Conservation (phyloP, 164 flowering plant genomes). For the Tetrastigma voinierianum region DNA sequence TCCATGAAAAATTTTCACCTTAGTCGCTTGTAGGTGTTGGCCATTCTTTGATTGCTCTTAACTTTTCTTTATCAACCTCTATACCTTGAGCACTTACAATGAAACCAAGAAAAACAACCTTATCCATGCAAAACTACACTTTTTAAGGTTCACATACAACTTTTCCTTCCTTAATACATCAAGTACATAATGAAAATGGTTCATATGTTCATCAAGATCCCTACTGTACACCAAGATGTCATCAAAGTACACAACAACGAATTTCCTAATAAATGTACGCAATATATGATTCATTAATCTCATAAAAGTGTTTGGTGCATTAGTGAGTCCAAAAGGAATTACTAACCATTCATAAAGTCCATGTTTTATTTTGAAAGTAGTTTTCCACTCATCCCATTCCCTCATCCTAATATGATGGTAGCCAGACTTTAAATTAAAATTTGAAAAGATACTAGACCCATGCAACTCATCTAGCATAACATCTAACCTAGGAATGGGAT, state of each 20-base stretch:
- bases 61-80: background rate
- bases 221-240: constrained; percentile 1
- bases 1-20: constrained; percentile 3
- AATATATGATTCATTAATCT: constrained; percentile 4
- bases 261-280: background rate
- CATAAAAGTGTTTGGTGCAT: background rate
- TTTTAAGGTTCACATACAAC: background rate
- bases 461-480: no score
- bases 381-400: background rate
- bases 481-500: no score
- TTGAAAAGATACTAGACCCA: no score
- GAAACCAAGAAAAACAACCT: constrained; percentile 4
- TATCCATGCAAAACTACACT: constrained; percentile 2
- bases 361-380: background rate
- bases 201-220: background rate
- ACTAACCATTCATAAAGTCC: no score
- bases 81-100: background rate
- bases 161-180: constrained; percentile 3
- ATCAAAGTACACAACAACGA: background rate
- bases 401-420: no score
- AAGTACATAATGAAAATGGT: background rate
- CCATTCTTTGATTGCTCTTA: constrained; percentile 3
- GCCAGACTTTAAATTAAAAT: no score
- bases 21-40: background rate
- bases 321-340: no score